Percentiles rank a stretch among this genome's conserved stretches.
Evolutionary conservation across 2,329 filamentous ascomycete species (phyloP).

Genomic region (Sordariomycetes sp.): DNA sequence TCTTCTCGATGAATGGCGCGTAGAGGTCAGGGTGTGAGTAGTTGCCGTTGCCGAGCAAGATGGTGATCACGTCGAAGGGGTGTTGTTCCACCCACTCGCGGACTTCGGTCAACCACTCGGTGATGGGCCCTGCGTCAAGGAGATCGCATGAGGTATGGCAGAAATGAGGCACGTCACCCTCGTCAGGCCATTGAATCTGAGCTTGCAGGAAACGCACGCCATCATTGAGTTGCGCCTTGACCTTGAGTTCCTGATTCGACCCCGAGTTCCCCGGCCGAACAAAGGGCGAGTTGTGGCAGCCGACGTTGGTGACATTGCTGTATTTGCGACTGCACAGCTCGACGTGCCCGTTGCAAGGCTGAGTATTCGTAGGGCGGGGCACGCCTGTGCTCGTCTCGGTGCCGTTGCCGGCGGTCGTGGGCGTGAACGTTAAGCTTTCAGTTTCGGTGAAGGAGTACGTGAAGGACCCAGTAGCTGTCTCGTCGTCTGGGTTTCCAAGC

Average conservation of each 20-base stretch:
- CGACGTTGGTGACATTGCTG: conserved; percentile 72
- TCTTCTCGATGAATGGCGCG: conserved; percentile 56
- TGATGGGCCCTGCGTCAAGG: conserved; percentile 71
- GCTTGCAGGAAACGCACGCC: conserved; percentile 58
- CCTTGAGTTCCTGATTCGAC: conserved; percentile 63
- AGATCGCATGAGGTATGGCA: conserved; percentile 81
- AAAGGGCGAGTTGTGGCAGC: conserved; percentile 77
- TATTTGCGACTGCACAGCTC: conserved; percentile 72
- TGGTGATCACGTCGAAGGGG: conserved; percentile 80
- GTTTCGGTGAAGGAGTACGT: too few species aligned
- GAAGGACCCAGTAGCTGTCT: conserved; percentile 17
- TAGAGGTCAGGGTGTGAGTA: conserved; percentile 58
- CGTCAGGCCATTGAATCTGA: conserved; percentile 50
- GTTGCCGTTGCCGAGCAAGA: conserved; percentile 78
- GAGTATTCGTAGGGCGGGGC: conserved; percentile 55
- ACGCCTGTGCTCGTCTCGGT: conserved; percentile 20
- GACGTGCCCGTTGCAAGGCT: conserved; percentile 69
- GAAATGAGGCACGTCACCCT: conserved; percentile 52
- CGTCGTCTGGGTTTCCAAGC: conserved; percentile 22
- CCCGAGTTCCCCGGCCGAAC: conserved; percentile 59
- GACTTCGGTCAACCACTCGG: conserved; percentile 61
- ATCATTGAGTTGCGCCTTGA: conserved; percentile 67
- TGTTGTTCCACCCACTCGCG: conserved; percentile 63
- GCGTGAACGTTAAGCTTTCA: conserved; percentile 5
- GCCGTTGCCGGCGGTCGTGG: conserved; percentile 27